Percentiles rank a stretch among this genome's conserved stretches.
These are phyloP conservation scores for Anthracocystis setariae DNA, from an alignment of 1,284 basidiomycete species.

Conservation along the genomic window DNA sequence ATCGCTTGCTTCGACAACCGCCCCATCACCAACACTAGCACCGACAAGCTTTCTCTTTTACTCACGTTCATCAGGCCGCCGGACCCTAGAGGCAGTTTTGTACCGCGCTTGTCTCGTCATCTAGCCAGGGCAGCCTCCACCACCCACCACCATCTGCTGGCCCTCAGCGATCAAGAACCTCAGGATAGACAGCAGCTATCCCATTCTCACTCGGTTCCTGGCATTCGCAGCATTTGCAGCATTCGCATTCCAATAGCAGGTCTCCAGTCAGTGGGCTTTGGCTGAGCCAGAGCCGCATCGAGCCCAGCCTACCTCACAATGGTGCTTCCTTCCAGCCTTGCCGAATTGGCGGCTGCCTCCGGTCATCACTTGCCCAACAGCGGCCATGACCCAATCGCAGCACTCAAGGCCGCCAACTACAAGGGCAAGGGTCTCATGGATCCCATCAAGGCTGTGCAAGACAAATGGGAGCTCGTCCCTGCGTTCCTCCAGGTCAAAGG, in stretches of 20 bases:
- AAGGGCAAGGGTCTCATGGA: constrained; percentile 69
- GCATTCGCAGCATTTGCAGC: too few relatives aligned
- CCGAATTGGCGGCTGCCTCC: constrained; percentile 40
- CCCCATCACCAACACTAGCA: too few relatives aligned
- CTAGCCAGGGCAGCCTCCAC: too few relatives aligned
- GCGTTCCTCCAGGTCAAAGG: constrained; percentile 67
- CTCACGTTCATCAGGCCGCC: too few relatives aligned
- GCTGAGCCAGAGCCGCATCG: constrained; percentile 11
- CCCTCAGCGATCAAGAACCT: too few relatives aligned
- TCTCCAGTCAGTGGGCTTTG: background rate
- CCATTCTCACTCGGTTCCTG: background rate
- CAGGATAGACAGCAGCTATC: too few relatives aligned
- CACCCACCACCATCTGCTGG: too few relatives aligned
- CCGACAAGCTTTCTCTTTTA: too few relatives aligned
- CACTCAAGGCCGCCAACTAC: constrained; percentile 54
- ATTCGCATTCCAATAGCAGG: constrained; percentile 4
- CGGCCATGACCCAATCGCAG: constrained; percentile 44
- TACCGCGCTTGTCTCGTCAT: too few relatives aligned
- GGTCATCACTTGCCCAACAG: constrained; percentile 23
- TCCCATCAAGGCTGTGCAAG: constrained; percentile 71
- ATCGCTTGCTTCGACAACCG: too few relatives aligned
- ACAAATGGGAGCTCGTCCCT: constrained; percentile 67
- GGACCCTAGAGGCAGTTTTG: too few relatives aligned
- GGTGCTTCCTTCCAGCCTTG: constrained; percentile 43
- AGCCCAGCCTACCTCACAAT: constrained; percentile 6